Evolutionary conservation across 148 eudicot genomes (phyloP).

Genomic region (Euryodendron excelsum): DNA sequence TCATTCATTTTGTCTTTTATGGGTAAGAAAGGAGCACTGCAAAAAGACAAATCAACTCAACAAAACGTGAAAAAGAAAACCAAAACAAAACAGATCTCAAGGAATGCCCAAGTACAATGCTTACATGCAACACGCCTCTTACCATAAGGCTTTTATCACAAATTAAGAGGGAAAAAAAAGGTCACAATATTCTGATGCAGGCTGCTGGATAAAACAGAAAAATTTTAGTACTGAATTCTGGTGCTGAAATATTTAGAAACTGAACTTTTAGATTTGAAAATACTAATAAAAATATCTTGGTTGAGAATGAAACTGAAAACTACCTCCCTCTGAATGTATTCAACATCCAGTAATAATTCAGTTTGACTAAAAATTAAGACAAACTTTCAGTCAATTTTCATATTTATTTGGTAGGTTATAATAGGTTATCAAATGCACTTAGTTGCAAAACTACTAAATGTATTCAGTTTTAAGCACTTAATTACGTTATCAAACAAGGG

Average conservation of each 20-base stretch:
- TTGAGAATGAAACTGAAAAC: neutral
- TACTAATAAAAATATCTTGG: too few species aligned
- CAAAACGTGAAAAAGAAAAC: too few species aligned
- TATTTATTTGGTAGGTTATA: neutral
- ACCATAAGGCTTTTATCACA: neutral
- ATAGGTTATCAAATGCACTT: neutral
- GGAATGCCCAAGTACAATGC: neutral
- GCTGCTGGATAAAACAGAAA: neutral
- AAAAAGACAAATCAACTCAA: neutral
- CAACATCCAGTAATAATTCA: neutral
- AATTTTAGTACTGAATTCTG: neutral
- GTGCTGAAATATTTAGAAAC: neutral
- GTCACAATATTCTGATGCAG: neutral
- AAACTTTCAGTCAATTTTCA: neutral
- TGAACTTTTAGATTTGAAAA: neutral
- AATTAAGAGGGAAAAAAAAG: neutral
- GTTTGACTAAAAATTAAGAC: neutral
- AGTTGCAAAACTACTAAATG: neutral
- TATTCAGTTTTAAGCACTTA: conserved; percentile 1
- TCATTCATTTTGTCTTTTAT: too few species aligned
- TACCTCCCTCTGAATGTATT: neutral
- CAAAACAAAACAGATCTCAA: too few species aligned
- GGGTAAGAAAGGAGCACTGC: neutral
- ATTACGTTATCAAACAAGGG: neutral
- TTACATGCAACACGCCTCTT: neutral